Evolutionary conservation across 108 stramenopile genomes (phyloP).

Genomic region (Skeletonema costatum): DNA sequence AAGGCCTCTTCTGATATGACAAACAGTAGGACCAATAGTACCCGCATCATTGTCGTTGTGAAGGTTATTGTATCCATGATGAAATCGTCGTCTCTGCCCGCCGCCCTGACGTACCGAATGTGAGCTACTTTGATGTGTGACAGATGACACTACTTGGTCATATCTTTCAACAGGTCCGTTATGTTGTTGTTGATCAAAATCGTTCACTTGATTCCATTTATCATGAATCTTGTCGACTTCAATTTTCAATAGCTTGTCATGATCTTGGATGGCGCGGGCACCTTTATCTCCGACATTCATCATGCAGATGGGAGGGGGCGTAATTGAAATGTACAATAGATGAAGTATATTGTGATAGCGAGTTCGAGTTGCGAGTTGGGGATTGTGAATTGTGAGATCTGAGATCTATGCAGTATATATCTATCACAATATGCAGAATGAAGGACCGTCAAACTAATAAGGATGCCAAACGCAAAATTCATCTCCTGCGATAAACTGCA

Average conservation of each 20-base stretch:
- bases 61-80: not conserved
- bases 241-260: not conserved
- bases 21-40: not conserved
- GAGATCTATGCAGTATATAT: too few relatives aligned
- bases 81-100: not conserved
- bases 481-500: too few relatives aligned
- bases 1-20: not conserved
- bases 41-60: conserved; percentile 20
- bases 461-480: too few relatives aligned
- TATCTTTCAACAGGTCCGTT: not conserved
- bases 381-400: too few relatives aligned
- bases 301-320: too few relatives aligned
- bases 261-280: not conserved
- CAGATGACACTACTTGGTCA: not conserved
- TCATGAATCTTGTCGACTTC: not conserved
- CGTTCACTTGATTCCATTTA: not conserved
- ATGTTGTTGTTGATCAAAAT: not conserved
- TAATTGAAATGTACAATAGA: too few relatives aligned
- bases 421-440: too few relatives aligned
- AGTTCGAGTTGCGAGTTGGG: too few relatives aligned
- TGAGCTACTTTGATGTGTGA: not conserved
- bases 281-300: not conserved
- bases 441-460: too few relatives aligned
- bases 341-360: too few relatives aligned
- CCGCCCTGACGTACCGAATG: not conserved